These are phyloP conservation scores for Scenedesmus sp. DNA, from an alignment of 163 green algal species.

Conservation along the genomic window DNA sequence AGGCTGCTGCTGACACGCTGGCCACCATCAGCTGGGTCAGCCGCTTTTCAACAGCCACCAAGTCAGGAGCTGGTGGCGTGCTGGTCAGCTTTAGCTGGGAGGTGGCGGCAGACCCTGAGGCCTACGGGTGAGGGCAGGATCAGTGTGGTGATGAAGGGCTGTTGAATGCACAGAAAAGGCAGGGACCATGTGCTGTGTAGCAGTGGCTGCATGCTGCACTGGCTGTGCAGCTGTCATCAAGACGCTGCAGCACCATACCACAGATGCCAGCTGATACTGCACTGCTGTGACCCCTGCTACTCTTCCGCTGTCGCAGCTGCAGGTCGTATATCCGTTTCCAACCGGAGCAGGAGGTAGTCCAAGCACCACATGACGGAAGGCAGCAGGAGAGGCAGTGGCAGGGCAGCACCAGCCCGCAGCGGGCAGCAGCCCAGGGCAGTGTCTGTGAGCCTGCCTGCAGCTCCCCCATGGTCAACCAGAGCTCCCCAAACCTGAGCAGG, in stretches of 20 bases:
- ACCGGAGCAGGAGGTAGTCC: constrained; percentile 9
- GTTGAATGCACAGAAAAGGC: neutral
- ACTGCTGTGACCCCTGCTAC: neutral
- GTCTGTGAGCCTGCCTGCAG: constrained; percentile 25
- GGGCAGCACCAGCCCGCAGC: constrained; percentile 2
- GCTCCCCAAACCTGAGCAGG: constrained; percentile 24
- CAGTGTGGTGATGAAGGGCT: neutral
- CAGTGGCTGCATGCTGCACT: neutral
- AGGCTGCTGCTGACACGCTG: constrained; percentile 57
- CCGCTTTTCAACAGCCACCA: constrained; percentile 49
- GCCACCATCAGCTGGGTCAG: constrained; percentile 59
- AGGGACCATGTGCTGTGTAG: neutral
- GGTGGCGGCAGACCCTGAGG: constrained; percentile 16
- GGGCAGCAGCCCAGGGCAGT: neutral
- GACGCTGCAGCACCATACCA: neutral
- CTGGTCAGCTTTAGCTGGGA: constrained; percentile 47
- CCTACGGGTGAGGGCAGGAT: neutral
- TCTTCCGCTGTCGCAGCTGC: neutral
- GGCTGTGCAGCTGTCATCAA: no score
- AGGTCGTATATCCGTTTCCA: constrained; percentile 35
- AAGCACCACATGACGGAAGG: neutral
- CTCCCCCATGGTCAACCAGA: constrained; percentile 48
- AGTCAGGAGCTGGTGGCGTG: neutral
- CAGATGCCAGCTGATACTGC: no score
- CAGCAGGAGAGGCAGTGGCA: neutral